Evolutionary conservation across 2,329 filamentous ascomycete genomes (phyloP).

Genomic region (Didymosphaeria variabile): DNA sequence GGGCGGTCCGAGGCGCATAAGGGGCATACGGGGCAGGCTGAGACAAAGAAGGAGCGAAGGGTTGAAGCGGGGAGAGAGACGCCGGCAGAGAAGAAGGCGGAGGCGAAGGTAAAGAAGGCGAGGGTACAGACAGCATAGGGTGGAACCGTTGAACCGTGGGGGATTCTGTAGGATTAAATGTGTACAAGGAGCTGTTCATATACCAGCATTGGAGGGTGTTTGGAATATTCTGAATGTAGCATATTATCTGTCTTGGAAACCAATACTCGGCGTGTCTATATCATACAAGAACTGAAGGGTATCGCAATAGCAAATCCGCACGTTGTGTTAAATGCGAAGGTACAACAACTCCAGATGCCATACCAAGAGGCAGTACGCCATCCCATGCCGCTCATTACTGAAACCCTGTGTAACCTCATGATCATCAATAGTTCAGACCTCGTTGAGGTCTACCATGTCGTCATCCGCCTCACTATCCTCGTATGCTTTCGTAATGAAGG

Average conservation of each 20-base stretch:
- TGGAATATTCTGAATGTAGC: slow-evolving; percentile 5
- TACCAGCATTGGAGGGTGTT: slow-evolving; percentile 6
- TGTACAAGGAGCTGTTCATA: slow-evolving; percentile 6
- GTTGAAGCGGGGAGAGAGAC: slow-evolving; percentile 34
- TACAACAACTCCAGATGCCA: slow-evolving; percentile 40
- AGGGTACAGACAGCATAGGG: slow-evolving; percentile 32
- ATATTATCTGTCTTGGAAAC: slow-evolving; percentile 15
- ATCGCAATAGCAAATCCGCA: slow-evolving; percentile 28
- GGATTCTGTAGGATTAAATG: slow-evolving; percentile 10
- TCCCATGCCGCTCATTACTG: slow-evolving; percentile 32
- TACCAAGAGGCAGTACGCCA: slow-evolving; percentile 35
- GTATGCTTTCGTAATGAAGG: slow-evolving; percentile 64
- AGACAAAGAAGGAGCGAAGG: slow-evolving; percentile 38
- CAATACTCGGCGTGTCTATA: slow-evolving; percentile 14
- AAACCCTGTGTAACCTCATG: slow-evolving; percentile 16
- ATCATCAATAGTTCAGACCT: slow-evolving; percentile 29
- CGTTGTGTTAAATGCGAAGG: slow-evolving; percentile 23
- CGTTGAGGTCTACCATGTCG: slow-evolving; percentile 43
- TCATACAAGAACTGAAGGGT: slow-evolving; percentile 32
- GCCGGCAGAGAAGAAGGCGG: slow-evolving; percentile 34
- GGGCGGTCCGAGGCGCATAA: slow-evolving; percentile 30
- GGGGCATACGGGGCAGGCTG: slow-evolving; percentile 38
- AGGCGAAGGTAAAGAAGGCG: slow-evolving; percentile 33
- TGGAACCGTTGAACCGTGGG: neutral
- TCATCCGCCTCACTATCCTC: slow-evolving; percentile 45